These are phyloP conservation scores for Paramecium pentaurelia DNA, from an alignment of 73 alveolate species.

Conservation along the genomic window DNA sequence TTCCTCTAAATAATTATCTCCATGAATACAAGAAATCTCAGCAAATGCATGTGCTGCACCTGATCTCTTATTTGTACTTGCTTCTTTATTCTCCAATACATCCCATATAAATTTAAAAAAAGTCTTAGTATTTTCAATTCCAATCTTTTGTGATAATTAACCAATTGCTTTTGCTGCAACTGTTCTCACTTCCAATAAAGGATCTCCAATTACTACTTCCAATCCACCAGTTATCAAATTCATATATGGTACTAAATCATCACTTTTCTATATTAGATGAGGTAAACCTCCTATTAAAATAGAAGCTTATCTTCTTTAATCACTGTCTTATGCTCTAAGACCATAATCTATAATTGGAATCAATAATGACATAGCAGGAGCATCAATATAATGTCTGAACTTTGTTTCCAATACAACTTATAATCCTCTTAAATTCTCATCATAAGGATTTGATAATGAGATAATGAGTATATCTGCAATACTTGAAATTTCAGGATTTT, in stretches of 20 bases:
- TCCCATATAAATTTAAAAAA: constrained; percentile 56
- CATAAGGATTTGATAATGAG: constrained; percentile 71
- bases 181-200: constrained; percentile 74
- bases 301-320: constrained; percentile 65
- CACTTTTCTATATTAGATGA: constrained; percentile 67
- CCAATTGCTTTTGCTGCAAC: constrained; percentile 79
- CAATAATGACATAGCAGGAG: constrained; percentile 77
- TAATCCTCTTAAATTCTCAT: constrained; percentile 64
- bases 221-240: constrained; percentile 73
- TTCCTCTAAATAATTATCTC: constrained; percentile 63
- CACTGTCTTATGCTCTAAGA: constrained; percentile 71
- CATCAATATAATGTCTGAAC: constrained; percentile 82
- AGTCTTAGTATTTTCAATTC: constrained; percentile 62
- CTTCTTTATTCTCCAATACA: constrained; percentile 45
- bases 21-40: constrained; percentile 71
- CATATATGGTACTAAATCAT: constrained; percentile 78
- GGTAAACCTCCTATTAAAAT: constrained; percentile 77
- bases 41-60: constrained; percentile 85
- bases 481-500: constrained; percentile 81
- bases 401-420: constrained; percentile 74
- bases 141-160: constrained; percentile 67
- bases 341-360: constrained; percentile 82
- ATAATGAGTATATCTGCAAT: constrained; percentile 61
- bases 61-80: constrained; percentile 63
- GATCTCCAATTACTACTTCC: constrained; percentile 72